These are phyloP conservation scores for Coemansia sp. DNA, from an alignment of 192 early-diverging fungal genomes.

Conservation along the genomic window DNA sequence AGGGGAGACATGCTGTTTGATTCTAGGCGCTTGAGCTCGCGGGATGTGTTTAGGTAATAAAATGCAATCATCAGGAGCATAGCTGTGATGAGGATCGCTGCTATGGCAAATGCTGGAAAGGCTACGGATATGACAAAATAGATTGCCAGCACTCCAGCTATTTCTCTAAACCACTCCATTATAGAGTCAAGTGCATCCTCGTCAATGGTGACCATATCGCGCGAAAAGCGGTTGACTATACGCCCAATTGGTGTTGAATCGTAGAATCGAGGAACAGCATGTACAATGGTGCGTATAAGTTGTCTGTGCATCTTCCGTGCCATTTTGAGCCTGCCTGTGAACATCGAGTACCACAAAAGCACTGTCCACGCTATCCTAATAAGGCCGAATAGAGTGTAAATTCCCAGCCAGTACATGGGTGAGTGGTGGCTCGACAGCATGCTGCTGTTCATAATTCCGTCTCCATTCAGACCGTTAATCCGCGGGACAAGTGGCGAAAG, in stretches of 20 bases:
- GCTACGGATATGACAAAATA: constrained; percentile 63
- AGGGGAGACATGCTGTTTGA: no score
- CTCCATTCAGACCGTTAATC: neutral
- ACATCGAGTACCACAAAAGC: no score
- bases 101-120: constrained; percentile 73
- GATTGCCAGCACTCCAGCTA: constrained; percentile 58
- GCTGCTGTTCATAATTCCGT: neutral
- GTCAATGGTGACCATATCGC: constrained; percentile 86
- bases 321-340: no score
- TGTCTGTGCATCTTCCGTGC: no score
- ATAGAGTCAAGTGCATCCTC: constrained; percentile 57
- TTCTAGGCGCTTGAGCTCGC: constrained; percentile 83
- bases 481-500: no score
- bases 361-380: no score
- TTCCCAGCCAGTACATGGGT: constrained; percentile 51
- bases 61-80: constrained; percentile 64
- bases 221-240: constrained; percentile 84
- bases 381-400: no score
- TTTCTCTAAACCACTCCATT: constrained; percentile 54
- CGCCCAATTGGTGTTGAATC: constrained; percentile 84
- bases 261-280: constrained; percentile 81
- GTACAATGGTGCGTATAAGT: constrained; percentile 60
- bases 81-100: constrained; percentile 58
- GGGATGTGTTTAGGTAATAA: constrained; percentile 73
- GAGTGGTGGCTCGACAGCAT: constrained; percentile 2